Evolutionary conservation across 345 rosid species (phyloP).

Genomic region (Lagerstroemia speciosa): DNA sequence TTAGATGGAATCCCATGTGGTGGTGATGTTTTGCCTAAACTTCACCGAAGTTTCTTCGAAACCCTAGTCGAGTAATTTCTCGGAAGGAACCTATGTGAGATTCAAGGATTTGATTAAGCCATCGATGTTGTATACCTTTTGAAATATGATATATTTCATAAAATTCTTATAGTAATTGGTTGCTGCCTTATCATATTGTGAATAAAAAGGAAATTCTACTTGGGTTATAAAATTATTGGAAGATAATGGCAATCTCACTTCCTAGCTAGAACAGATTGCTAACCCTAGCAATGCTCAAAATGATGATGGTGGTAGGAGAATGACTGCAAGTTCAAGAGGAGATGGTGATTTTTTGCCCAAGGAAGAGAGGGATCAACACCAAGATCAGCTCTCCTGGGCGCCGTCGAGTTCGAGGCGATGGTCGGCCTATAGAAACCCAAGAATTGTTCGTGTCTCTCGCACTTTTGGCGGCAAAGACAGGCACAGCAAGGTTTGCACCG

Average conservation of each 20-base stretch:
- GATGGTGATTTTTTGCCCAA: constrained; percentile 2
- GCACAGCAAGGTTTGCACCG: constrained; percentile 21
- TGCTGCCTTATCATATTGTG: too few relatives aligned
- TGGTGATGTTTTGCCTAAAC: background rate
- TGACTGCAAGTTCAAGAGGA: constrained; percentile 12
- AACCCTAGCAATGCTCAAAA: background rate
- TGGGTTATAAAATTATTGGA: too few relatives aligned
- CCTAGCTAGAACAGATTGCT: too few relatives aligned
- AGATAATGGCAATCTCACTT: too few relatives aligned
- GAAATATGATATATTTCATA: too few relatives aligned
- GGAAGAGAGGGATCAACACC: constrained; percentile 1
- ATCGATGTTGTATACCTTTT: too few relatives aligned
- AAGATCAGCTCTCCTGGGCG: background rate
- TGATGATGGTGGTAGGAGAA: background rate
- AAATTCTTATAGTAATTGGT: too few relatives aligned
- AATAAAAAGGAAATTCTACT: background rate
- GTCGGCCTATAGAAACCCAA: constrained; percentile 11
- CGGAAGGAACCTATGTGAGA: background rate
- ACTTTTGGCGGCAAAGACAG: constrained; percentile 16
- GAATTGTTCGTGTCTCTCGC: constrained; percentile 19
- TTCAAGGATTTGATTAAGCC: background rate
- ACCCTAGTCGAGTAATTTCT: background rate
- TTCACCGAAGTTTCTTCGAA: background rate
- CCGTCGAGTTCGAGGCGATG: constrained; percentile 8
- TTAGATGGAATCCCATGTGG: background rate